A percentile compares a stretch with the other conserved stretches of the same genome.
Conservation (phyloP, 306 rosid genomes). For the Alnus rubra region DNA sequence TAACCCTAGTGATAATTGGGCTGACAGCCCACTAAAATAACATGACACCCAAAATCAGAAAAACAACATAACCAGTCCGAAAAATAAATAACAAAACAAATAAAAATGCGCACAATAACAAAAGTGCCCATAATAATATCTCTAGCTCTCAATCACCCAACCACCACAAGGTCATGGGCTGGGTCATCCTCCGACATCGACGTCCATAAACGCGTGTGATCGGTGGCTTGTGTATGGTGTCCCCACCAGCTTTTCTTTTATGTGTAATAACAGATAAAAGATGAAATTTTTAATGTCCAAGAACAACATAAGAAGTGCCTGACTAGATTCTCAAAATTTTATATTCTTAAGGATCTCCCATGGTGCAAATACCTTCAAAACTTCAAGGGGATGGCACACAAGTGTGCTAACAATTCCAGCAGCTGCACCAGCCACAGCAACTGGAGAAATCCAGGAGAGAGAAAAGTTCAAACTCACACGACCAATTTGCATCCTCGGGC, state of each 20-base stretch:
- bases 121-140: too few relatives aligned
- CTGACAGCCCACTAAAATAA: too few relatives aligned
- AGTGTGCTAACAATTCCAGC: slow-evolving; percentile 87
- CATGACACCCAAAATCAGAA: too few relatives aligned
- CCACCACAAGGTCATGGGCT: too few relatives aligned
- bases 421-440: slow-evolving; percentile 95
- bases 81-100: too few relatives aligned
- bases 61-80: too few relatives aligned
- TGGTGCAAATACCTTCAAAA: slow-evolving; percentile 68
- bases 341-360: slow-evolving; percentile 3
- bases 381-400: slow-evolving; percentile 93
- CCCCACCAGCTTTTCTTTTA: background rate
- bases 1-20: too few relatives aligned
- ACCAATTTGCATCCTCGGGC: slow-evolving; percentile 72
- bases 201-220: too few relatives aligned
- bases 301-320: background rate
- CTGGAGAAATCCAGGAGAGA: slow-evolving; percentile 88
- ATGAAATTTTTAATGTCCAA: background rate
- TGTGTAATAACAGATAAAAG: background rate
- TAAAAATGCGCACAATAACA: too few relatives aligned
- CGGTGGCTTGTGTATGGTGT: too few relatives aligned
- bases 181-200: too few relatives aligned
- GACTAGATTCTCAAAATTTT: background rate
- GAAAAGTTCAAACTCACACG: slow-evolving; percentile 52
- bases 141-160: too few relatives aligned